Evolutionary conservation across 129 eudicot genomes (phyloP).

Genomic region (Helichrysum umbraculigerum): DNA sequence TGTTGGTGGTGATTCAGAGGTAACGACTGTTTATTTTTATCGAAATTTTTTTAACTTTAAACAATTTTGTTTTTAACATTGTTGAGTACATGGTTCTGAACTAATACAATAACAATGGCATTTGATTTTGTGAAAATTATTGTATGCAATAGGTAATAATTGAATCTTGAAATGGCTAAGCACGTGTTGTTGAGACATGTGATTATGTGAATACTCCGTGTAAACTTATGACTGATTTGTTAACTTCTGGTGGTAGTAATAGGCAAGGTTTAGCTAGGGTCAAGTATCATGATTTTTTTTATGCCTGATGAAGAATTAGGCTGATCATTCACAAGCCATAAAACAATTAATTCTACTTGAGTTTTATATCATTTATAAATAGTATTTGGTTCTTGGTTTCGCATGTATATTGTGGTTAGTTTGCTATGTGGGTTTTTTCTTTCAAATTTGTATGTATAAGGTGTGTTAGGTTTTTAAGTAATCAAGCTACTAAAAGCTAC

Average conservation of each 20-base stretch:
- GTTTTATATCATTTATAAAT: no score
- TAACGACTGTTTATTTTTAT: slow-evolving; percentile 4
- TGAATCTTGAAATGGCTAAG: slow-evolving; percentile 14
- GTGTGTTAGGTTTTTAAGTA: no score
- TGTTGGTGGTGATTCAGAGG: slow-evolving; percentile 92
- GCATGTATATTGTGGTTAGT: no score
- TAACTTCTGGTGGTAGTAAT: background rate
- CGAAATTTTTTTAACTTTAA: background rate
- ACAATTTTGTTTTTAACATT: no score
- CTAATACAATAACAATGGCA: background rate
- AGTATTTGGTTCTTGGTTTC: no score
- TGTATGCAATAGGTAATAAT: background rate
- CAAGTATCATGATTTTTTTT: background rate
- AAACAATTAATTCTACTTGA: no score
- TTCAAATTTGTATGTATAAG: no score
- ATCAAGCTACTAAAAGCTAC: no score
- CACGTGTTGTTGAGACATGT: background rate
- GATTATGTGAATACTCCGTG: background rate
- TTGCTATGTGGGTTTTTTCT: no score
- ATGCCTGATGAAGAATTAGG: background rate
- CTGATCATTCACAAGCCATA: no score
- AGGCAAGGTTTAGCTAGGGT: background rate
- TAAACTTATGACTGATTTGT: background rate
- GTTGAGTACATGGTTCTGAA: background rate
- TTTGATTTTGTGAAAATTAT: background rate